Conservation (phyloP, 768 basidiomycete genomes). For the Russula dissimulans region DNA sequence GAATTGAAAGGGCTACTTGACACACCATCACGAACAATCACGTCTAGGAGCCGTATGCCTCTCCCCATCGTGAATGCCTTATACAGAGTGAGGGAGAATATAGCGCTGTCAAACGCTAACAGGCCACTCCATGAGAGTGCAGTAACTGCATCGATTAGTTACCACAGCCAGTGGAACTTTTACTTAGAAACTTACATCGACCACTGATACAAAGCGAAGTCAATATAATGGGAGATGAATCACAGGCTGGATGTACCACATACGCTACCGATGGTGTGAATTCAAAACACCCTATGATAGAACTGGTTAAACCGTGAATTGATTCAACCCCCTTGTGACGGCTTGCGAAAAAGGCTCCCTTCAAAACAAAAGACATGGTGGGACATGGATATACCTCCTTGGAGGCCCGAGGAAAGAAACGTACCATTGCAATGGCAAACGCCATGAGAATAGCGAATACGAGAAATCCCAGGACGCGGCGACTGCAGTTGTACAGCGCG, state of each 20-base stretch:
- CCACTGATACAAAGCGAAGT: background rate
- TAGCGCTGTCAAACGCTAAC: no score
- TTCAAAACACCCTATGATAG: background rate
- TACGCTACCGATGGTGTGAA: background rate
- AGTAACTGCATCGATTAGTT: no score
- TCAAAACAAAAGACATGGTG: background rate
- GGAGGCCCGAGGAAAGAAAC: background rate
- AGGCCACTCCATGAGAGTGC: no score
- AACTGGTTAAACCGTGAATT: background rate
- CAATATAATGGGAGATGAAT: no score
- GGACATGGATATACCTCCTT: background rate
- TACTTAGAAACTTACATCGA: background rate
- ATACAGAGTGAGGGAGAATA: no score
- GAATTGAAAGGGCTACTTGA: no score
- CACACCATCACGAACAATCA: no score
- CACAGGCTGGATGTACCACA: background rate
- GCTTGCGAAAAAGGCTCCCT: background rate
- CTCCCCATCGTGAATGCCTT: no score
- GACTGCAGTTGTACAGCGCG: conserved; percentile 3
- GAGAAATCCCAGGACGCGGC: background rate
- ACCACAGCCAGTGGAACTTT: no score
- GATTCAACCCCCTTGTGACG: background rate
- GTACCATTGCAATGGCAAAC: background rate
- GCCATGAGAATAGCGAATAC: background rate
- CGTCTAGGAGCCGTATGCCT: no score